Evolutionary conservation across 2,329 filamentous ascomycete genomes (phyloP), one percentile per base, ranked within the genome.

Genomic region (Davidsoniella neocaledoniae): DNA sequence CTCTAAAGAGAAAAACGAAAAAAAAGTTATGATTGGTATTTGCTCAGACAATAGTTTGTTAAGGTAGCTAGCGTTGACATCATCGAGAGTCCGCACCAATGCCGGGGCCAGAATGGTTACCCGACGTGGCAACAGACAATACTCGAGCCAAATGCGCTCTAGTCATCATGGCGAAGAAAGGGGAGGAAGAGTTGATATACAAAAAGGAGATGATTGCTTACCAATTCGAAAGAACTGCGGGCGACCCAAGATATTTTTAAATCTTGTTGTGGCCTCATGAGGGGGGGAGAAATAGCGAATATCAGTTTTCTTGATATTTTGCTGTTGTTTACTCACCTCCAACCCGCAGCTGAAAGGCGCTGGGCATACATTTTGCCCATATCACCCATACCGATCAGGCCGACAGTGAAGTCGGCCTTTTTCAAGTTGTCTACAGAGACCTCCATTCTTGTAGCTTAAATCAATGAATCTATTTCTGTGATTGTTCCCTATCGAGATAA

Each of bases 61-160:
- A 68, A 95, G 90, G 90, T 96, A 96, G 90, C 90, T 86, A 91
- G 84, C 80, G 72, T 79, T 94, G 83, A 93, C 90, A 95, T 95
- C 90, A 95, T 77, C 76, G 90, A 94, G 81, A 77, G 75, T 72
- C 70, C 69, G 69, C 70, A 64, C 66, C 69, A 64, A 62, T 62
- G 59, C 69, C 68, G 68, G 69, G 67, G 72, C 82, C 86, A 90
- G 76, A 82, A 94, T 79, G 83, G 81, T 72, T 67, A 69, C 67
- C 71, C 71, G 70, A 70, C 67, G 66, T 60, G 66, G 63, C 69
- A 68, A 69, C 72, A 70, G 67, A 71, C 79, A 78, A 87, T 94
- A 75, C 90, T 96, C 90, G 86, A 96, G 90, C 90, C 90, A 96
- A 96, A 96, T 96, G 90, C 90, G 88, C 90, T 96, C 90, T 90